Base-by-base conservation (phyloP, 2,329 filamentous ascomycete species). In the Ceratocystis harringtonii region DNA sequence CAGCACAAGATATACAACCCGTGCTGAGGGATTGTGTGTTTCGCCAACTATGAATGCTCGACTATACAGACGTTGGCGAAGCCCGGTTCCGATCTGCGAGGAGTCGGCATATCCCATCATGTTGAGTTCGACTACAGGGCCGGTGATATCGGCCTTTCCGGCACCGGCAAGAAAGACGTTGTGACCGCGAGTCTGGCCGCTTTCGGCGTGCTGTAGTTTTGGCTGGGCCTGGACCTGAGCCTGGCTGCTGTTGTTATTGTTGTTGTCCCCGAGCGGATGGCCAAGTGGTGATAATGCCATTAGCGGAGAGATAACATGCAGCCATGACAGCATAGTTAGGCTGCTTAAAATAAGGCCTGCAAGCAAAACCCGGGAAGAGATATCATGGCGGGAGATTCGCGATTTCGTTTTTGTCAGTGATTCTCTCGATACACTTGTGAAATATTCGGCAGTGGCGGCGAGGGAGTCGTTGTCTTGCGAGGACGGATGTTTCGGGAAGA, bases 61-160 rank as follows among this genome's bases (percentile, higher is more conserved):
- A 48, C 90, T 91, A 75, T 94, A 92, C 17, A 96, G 79, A 61
- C 92, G 84, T 76, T 97, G 92, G 61, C 92, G 86, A 62, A 97
- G 78, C 25, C 92, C 92, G 1, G 85, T 86, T 58, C 92, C 92
- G 36, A 87, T 77, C 76, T 97, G 92, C 52, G 83, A 82, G n/a
- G 86, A 78, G 74, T 92, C 88, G 41, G 92, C 92, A 77, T 96
- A 96, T 68, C 92, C 92, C 80, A 92, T 94, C 73, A 96, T 82
- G 71, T 90, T 91, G 72, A 96, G 83, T 74, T 96, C 90, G 25
- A 95, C 91, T 12, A 95, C 90, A 0, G 91, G 90, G 1, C 89
- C 81, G 0, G 81, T 84, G 69, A 84, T 82, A 69, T 84, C 81
- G 5, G 78, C 80, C 72, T 83, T 83, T 60, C 81, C 81, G 1